These are phyloP conservation scores for Lachnellula willkommii DNA, from an alignment of 2,329 filamentous ascomycete species.

Conservation along the genomic window DNA sequence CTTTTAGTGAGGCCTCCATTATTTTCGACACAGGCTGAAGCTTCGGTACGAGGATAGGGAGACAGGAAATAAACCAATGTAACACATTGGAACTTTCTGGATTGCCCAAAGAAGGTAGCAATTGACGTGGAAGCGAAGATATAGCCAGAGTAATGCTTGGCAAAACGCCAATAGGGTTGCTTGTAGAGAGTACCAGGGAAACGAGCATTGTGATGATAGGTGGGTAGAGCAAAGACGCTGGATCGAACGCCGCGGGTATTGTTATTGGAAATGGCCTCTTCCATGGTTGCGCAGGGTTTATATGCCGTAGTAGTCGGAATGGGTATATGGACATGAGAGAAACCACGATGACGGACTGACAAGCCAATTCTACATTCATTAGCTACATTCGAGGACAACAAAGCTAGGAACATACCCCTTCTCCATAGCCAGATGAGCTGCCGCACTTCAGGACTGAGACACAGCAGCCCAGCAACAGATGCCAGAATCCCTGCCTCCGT, in stretches of 20 bases:
- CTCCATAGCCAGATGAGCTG: conserved; percentile 43
- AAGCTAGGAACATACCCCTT: conserved; percentile 39
- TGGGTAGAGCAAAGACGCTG: conserved; percentile 85
- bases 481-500: conserved; percentile 49
- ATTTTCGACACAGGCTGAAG: not conserved
- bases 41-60: conserved; percentile 49
- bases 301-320: conserved; percentile 49
- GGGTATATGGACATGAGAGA: conserved; percentile 52
- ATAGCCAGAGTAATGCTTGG: conserved; percentile 80
- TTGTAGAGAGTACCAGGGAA: conserved; percentile 64
- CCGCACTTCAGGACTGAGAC: conserved; percentile 38
- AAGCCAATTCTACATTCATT: conserved; percentile 27
- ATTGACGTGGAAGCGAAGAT: conserved; percentile 64
- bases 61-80: conserved; percentile 75
- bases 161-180: conserved; percentile 57
- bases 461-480: conserved; percentile 45
- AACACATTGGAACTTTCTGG: conserved; percentile 55
- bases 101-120: conserved; percentile 59
- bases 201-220: conserved; percentile 70
- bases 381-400: conserved; percentile 10
- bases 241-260: conserved; percentile 78
- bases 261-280: conserved; percentile 32
- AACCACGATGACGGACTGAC: conserved; percentile 29
- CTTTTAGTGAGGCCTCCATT: conserved; percentile 14
- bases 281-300: conserved; percentile 20